phyloP scores from a whole-genome alignment of 2,329 filamentous ascomycete genomes.

The Fusarium globosum region DNA sequence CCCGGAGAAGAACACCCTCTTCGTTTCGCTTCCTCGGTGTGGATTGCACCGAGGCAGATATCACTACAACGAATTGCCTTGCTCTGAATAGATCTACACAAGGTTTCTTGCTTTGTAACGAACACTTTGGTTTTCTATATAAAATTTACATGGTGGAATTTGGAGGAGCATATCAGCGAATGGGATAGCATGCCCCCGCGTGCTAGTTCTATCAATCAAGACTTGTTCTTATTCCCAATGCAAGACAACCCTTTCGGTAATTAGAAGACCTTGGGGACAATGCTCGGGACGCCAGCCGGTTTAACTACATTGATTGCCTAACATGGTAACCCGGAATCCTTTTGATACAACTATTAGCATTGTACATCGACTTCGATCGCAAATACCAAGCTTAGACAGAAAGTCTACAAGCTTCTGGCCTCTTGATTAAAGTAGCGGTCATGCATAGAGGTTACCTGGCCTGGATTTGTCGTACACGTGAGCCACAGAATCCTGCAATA shows the following conservation, averaged over 20 bases:
- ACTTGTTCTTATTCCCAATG: not conserved
- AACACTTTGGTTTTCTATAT: not conserved
- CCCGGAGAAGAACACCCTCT: slow-evolving; percentile 5
- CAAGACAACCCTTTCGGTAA: too few relatives aligned
- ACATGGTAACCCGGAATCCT: slow-evolving; percentile 31
- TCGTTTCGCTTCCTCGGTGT: not conserved
- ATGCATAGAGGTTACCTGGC: not conserved
- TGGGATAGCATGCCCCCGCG: not conserved
- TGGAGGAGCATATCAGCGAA: not conserved
- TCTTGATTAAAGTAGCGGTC: not conserved
- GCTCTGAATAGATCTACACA: not conserved
- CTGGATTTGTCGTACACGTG: not conserved
- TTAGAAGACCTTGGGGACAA: not conserved
- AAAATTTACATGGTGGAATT: not conserved
- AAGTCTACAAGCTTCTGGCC: slow-evolving; percentile 18
- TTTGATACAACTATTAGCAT: not conserved
- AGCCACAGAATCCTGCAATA: not conserved
- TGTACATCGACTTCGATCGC: too few relatives aligned
- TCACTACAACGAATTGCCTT: not conserved
- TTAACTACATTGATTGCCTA: slow-evolving; percentile 10
- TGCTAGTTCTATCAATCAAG: not conserved
- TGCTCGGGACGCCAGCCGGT: not conserved
- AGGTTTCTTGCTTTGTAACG: not conserved
- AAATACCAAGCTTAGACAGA: not conserved
- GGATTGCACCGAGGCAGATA: slow-evolving; percentile 1